These are phyloP conservation scores for Fusarium penzigii DNA, from an alignment of 2,329 filamentous ascomycete genomes.

Conservation along the genomic window DNA sequence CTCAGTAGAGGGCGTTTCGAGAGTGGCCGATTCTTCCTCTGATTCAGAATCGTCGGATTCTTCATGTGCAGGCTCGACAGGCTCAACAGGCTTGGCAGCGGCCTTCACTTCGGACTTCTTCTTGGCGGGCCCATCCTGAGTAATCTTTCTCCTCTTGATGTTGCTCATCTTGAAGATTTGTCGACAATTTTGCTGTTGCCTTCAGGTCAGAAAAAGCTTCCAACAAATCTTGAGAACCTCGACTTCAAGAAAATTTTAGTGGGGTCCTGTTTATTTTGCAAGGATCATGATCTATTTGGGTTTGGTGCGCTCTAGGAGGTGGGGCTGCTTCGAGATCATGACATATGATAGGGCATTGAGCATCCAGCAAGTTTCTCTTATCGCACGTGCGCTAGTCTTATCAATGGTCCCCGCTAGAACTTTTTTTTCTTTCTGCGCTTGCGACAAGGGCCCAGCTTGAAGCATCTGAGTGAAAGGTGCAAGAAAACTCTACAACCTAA, in stretches of 20 bases:
- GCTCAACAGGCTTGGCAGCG: slow-evolving; percentile 8
- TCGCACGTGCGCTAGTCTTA: slow-evolving; percentile 37
- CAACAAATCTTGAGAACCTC: slow-evolving; percentile 6
- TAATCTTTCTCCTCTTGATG: slow-evolving; percentile 44
- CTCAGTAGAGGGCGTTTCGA: slow-evolving; percentile 35
- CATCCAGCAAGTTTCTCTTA: slow-evolving; percentile 17
- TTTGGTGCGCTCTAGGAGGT: no score
- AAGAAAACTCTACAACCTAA: slow-evolving; percentile 6
- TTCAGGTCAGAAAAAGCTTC: background rate
- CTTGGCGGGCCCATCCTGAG: slow-evolving; percentile 30
- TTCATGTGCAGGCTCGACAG: slow-evolving; percentile 17
- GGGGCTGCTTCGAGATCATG: no score
- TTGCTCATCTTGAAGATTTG: slow-evolving; percentile 35
- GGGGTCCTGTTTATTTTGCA: slow-evolving; percentile 14
- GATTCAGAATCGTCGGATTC: slow-evolving; percentile 17
- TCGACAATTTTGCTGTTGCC: background rate
- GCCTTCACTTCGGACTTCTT: slow-evolving; percentile 15
- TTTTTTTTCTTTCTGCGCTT: slow-evolving; percentile 35
- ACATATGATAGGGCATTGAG: no score
- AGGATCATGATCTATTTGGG: no score
- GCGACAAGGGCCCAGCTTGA: slow-evolving; percentile 18
- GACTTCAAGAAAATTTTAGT: slow-evolving; percentile 33
- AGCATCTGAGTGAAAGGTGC: slow-evolving; percentile 4
- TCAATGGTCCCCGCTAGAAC: slow-evolving; percentile 34
- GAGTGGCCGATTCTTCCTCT: slow-evolving; percentile 38